Evolutionary conservation across 2,329 filamentous ascomycete genomes (phyloP), one percentile per base, ranked within the genome.

Genomic region (Fusarium duplospermum): DNA sequence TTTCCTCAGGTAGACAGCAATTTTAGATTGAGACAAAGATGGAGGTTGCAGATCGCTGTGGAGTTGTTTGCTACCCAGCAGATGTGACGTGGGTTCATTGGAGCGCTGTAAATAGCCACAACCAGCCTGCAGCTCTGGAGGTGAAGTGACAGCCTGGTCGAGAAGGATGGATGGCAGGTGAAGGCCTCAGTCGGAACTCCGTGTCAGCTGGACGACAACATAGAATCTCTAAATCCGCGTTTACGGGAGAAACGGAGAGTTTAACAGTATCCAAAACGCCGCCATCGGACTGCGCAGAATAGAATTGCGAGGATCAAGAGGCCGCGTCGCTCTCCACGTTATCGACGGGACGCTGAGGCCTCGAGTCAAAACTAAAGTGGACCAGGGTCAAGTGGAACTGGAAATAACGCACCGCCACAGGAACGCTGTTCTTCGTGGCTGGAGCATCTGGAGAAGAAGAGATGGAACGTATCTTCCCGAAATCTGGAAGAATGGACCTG

Each of bases 251-350:
- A 65, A 65, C 38, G 54, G 66, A 74, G 33, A 20, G 65, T 75
- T 72, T 64, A 70, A 74, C 72, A 62, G 56, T 52, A 64, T 60
- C 29, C 52, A 64, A 47, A 63, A 75, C 61, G 45, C 62, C 57
- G 59, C 66, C 68, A 74, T 76, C 74, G 66, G 71, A 64, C 47
- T 47, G 18, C 42, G 42, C 18, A 62, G 65, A 60, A 71, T 70
- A 66, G 71, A 66, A 76, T 75, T 77, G 27, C 63, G 72, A 75
- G 73, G 69, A 64, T 52, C 57, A 60, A 63, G 69, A 77, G 75
- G 75, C 73, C 75, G 75, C 75, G 75, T 76, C 60, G 47, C 74
- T 64, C 70, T 62, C 60, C 60, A 54, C 60, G 38, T 52, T 60
- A 66, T 50, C 62, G 58, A 68, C 58, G 64, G 52, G 50, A 50